Evolutionary conservation across 2,329 filamentous ascomycete species (phyloP).

Genomic region (Claviceps pusilla): DNA sequence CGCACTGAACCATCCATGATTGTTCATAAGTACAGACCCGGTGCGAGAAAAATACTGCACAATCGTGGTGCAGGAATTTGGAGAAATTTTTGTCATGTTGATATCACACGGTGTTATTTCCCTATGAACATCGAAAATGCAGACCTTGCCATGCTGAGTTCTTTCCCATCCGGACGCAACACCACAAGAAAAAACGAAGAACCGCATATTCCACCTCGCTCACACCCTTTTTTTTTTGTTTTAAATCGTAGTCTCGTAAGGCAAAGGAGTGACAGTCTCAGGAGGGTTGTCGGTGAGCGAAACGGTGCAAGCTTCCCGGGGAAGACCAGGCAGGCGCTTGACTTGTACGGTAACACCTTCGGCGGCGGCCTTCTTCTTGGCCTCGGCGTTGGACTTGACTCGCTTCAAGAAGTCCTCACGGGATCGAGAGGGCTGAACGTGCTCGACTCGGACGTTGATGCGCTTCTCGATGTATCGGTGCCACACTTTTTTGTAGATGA

Average conservation of each 20-base stretch:
- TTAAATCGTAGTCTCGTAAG: conserved; percentile 99
- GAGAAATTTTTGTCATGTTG: conserved; percentile 4
- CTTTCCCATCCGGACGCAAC: conserved; percentile 29
- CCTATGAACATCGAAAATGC: conserved; percentile 28
- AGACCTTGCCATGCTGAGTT: conserved; percentile 29
- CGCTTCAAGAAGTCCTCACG: conserved; percentile 92
- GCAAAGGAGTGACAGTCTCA: conserved; percentile 78
- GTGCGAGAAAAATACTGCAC: not conserved
- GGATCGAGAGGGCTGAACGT: conserved; percentile 86
- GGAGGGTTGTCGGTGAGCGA: conserved; percentile 69
- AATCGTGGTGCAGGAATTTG: not conserved
- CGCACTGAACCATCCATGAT: not conserved
- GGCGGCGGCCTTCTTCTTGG: conserved; percentile 85
- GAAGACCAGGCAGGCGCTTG: conserved; percentile 75
- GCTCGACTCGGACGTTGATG: conserved; percentile 97
- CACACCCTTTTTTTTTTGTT: conserved; percentile 10
- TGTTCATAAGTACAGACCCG: not conserved
- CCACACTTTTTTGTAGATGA: conserved; percentile 99
- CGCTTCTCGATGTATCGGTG: conserved; percentile 99
- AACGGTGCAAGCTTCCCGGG: conserved; percentile 68
- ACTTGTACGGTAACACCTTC: conserved; percentile 77
- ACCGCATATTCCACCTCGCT: conserved; percentile 8
- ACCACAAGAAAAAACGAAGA: conserved; percentile 27
- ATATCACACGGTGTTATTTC: conserved; percentile 24
- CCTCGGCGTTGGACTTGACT: conserved; percentile 89